Percentiles rank a stretch among this genome's conserved stretches.
Evolutionary conservation across 129 eudicot species (phyloP).

Genomic region (Flaveria brownii): DNA sequence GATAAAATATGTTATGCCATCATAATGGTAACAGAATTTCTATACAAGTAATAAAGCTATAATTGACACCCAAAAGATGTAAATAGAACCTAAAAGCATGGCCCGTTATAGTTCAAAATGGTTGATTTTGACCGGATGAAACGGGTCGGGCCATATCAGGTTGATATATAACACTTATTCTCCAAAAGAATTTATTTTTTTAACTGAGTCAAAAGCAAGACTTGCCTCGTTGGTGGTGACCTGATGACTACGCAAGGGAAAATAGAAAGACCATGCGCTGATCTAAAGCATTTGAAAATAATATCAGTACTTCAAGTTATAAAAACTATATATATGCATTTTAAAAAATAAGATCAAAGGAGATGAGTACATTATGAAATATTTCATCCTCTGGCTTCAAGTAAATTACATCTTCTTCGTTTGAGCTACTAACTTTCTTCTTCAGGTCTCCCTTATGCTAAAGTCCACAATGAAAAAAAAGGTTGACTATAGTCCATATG

Average conservation of each 20-base stretch:
- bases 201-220: background rate
- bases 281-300: conserved; percentile 46
- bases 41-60: background rate
- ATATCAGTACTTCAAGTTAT: conserved; percentile 11
- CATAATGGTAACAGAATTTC: background rate
- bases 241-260: conserved; percentile 58
- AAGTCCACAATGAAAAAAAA: conserved; percentile 17
- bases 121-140: background rate
- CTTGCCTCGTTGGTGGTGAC: conserved; percentile 71
- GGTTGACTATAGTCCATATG: background rate
- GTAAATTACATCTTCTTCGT: conserved; percentile 64
- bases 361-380: conserved; percentile 57
- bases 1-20: background rate
- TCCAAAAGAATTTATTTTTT: background rate
- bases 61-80: conserved; percentile 12
- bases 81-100: background rate
- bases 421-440: conserved; percentile 41
- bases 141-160: conserved; percentile 1
- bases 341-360: background rate
- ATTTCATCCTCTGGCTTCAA: conserved; percentile 80
- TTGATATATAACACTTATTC: background rate
- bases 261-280: conserved; percentile 79
- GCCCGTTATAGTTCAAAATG: background rate
- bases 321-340: background rate
- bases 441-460: conserved; percentile 55